A percentile compares a stretch with the other conserved stretches of the same genome.
phyloP scores from a whole-genome alignment of 306 rosid species.

The Cicer chorassanicum region DNA sequence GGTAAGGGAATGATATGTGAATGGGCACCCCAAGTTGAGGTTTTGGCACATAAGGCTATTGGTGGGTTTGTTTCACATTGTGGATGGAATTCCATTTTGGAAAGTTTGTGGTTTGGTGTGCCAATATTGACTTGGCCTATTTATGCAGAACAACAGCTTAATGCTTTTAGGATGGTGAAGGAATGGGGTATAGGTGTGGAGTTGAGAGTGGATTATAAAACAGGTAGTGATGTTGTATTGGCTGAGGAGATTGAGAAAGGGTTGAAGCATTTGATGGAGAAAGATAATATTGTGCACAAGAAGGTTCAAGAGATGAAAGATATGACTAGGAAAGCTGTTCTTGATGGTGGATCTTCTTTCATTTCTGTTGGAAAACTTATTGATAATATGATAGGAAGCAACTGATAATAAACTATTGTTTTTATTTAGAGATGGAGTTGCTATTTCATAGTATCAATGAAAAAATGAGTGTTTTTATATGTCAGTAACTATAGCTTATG shows the following conservation, averaged over 20 bases:
- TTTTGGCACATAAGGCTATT: constrained; percentile 55
- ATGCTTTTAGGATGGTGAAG: constrained; percentile 63
- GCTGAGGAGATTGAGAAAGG: constrained; percentile 63
- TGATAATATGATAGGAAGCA: constrained; percentile 38
- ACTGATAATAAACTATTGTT: neutral
- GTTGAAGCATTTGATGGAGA: constrained; percentile 48
- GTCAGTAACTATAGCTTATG: neutral
- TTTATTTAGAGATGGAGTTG: constrained; percentile 2
- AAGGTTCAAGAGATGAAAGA: constrained; percentile 50
- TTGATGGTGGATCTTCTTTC: constrained; percentile 55
- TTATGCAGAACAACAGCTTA: constrained; percentile 75
- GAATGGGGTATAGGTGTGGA: constrained; percentile 54
- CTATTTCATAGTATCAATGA: constrained; percentile 17
- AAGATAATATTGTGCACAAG: constrained; percentile 40
- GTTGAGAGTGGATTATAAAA: constrained; percentile 56
- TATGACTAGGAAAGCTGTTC: constrained; percentile 48
- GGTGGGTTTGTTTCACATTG: constrained; percentile 69
- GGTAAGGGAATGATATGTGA: constrained; percentile 62
- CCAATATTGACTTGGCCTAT: constrained; percentile 76
- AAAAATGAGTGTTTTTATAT: neutral
- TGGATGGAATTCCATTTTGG: constrained; percentile 75
- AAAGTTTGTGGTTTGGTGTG: constrained; percentile 74
- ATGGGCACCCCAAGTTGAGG: constrained; percentile 69
- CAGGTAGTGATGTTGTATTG: constrained; percentile 46
- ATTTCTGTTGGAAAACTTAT: constrained; percentile 38